Conservation (phyloP, 371 early-diverging fungal genomes). For the Apophysomyces elegans region DNA sequence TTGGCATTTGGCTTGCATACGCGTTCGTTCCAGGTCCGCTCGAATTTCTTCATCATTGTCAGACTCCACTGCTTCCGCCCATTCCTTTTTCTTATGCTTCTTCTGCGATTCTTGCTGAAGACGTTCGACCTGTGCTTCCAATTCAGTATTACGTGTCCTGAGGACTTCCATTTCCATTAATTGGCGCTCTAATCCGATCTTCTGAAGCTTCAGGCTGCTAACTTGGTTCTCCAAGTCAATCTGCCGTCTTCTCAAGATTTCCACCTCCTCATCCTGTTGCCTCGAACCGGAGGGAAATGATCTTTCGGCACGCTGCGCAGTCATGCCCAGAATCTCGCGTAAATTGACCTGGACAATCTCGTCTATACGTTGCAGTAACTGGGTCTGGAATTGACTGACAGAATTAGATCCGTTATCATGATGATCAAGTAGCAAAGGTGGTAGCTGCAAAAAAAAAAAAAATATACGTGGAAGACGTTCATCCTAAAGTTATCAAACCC, state of each 20-base stretch:
- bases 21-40: neutral
- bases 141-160: conserved; percentile 21
- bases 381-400: conserved; percentile 17
- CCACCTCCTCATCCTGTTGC: conserved; percentile 24
- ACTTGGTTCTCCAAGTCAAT: conserved; percentile 31
- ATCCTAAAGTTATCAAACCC: neutral
- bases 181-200: conserved; percentile 27
- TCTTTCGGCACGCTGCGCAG: neutral
- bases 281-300: conserved; percentile 15
- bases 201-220: conserved; percentile 19
- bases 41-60: conserved; percentile 2
- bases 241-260: conserved; percentile 18
- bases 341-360: conserved; percentile 25
- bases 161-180: conserved; percentile 31
- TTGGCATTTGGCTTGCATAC: conserved; percentile 13
- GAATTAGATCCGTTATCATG: neutral
- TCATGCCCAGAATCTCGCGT: neutral
- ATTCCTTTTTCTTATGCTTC: conserved; percentile 1
- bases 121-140: conserved; percentile 15
- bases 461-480: no score
- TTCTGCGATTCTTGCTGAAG: neutral
- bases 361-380: conserved; percentile 27
- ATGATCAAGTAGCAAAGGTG: neutral
- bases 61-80: conserved; percentile 6
- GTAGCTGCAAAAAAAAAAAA: neutral